Conservation (phyloP, 2,329 filamentous ascomycete species). For the Canariomyces notabilis region DNA sequence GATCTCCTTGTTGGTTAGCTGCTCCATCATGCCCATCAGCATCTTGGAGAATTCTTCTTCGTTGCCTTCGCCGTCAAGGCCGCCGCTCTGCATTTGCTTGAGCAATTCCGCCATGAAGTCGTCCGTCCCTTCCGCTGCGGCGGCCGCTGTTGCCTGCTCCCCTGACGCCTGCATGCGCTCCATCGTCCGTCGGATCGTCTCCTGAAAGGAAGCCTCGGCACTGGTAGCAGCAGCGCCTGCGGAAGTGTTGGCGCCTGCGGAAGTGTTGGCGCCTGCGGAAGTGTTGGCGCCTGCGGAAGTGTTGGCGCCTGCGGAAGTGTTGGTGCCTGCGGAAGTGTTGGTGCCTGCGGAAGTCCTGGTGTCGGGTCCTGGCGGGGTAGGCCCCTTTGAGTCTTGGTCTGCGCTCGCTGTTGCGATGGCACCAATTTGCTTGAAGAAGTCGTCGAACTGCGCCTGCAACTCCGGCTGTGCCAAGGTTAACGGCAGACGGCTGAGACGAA, state of each 20-base stretch:
- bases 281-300: conserved; percentile 16
- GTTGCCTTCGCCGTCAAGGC: conserved; percentile 47
- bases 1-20: conserved; percentile 96
- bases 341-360: conserved; percentile 17
- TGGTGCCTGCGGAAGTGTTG: conserved; percentile 18
- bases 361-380: conserved; percentile 21
- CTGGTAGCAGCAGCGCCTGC: conserved; percentile 18
- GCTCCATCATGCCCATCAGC: conserved; percentile 97
- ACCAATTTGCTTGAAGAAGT: conserved; percentile 68
- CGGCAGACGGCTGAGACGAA: background rate
- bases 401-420: conserved; percentile 41
- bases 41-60: conserved; percentile 93
- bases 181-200: conserved; percentile 91
- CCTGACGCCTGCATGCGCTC: conserved; percentile 90
- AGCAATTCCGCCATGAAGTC: conserved; percentile 90
- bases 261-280: conserved; percentile 15
- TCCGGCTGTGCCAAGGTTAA: conserved; percentile 46
- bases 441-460: conserved; percentile 74
- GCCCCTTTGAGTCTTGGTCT: conserved; percentile 21
- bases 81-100: conserved; percentile 68
- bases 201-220: conserved; percentile 71
- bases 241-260: conserved; percentile 14
- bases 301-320: conserved; percentile 18
- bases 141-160: conserved; percentile 75
- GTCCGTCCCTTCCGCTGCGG: conserved; percentile 60